These are phyloP conservation scores for Silene conica DNA, from an alignment of 148 eudicot genomes.

Conservation along the genomic window DNA sequence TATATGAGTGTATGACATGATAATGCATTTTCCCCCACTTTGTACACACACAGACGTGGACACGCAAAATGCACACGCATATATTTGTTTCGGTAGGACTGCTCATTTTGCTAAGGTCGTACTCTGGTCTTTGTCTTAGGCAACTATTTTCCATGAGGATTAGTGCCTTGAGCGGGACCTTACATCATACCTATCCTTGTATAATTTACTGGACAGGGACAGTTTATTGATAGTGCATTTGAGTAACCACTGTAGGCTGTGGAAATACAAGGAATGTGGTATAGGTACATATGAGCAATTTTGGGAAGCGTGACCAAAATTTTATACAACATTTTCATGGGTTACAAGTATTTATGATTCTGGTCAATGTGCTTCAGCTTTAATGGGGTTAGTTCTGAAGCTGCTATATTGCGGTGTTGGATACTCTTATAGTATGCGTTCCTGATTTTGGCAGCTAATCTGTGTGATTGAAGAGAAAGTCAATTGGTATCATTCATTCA, in stretches of 20 bases:
- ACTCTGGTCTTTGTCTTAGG: background rate
- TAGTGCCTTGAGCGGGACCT: background rate
- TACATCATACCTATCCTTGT: background rate
- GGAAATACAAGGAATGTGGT: background rate
- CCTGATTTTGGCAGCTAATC: background rate
- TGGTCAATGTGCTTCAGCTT: background rate
- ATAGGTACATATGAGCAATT: background rate
- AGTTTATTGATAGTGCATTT: background rate
- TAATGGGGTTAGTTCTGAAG: background rate
- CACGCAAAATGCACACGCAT: background rate
- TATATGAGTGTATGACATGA: background rate
- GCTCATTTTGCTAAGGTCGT: background rate
- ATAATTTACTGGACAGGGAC: background rate
- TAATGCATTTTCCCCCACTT: background rate
- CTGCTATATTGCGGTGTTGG: background rate
- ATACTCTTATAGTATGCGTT: constrained; percentile 1
- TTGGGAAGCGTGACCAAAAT: background rate
- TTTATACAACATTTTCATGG: background rate
- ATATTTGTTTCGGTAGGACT: background rate
- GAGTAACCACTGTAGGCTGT: background rate
- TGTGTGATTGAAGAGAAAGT: background rate
- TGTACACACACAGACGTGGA: background rate
- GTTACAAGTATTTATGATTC: background rate
- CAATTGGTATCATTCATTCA: background rate
- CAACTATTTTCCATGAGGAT: background rate